Conservation (phyloP, 2,329 filamentous ascomycete genomes). For the Dothistroma septosporum region DNA sequence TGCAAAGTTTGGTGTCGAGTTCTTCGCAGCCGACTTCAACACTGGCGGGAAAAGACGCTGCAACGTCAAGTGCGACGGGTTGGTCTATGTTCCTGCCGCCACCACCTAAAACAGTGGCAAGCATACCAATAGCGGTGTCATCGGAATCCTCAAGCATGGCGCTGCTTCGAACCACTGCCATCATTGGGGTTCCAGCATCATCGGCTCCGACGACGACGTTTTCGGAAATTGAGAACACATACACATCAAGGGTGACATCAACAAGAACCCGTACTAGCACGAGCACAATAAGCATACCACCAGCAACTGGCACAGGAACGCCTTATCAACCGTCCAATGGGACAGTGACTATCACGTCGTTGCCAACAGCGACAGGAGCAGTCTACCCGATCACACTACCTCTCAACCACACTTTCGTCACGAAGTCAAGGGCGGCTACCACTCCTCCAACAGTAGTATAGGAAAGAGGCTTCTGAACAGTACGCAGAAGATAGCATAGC, state of each 20-base stretch:
- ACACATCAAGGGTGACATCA: neutral
- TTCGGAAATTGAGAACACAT: neutral
- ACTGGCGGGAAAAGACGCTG: neutral
- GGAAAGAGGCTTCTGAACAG: neutral
- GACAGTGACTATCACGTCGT: neutral
- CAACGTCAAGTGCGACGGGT: neutral
- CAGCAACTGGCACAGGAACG: neutral
- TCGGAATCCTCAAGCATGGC: neutral
- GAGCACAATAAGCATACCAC: neutral
- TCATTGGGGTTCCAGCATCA: neutral
- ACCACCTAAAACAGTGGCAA: neutral
- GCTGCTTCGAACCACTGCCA: neutral
- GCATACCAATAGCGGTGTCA: neutral
- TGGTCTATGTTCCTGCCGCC: neutral
- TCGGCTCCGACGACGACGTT: neutral
- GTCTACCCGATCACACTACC: neutral
- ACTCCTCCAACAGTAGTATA: neutral
- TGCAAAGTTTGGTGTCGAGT: constrained; percentile 8
- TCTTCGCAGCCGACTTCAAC: neutral
- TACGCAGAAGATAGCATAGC: neutral
- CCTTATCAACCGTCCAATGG: neutral
- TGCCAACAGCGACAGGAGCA: neutral
- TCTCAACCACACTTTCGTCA: neutral
- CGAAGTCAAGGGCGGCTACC: neutral
- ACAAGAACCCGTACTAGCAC: neutral